A percentile compares a stretch with the other conserved stretches of the same genome.
phyloP scores from a whole-genome alignment of 225 moss, liverwort and hornwort species.

The Antitrichia curtipendula region DNA sequence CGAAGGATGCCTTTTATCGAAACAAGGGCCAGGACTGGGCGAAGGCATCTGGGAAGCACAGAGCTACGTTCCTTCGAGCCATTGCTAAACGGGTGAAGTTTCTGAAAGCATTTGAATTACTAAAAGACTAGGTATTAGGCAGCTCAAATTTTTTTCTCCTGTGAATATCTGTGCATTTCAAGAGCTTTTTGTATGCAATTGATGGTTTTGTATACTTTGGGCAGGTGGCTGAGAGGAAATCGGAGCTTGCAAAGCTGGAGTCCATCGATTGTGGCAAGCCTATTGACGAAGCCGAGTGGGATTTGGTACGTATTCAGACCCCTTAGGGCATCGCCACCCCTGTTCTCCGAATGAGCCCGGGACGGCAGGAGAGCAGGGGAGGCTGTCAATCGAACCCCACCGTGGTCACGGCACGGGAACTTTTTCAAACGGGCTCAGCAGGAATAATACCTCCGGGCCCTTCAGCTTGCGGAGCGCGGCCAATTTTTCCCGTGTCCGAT shows the following conservation, averaged over 20 bases:
- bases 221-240: slow-evolving; percentile 80
- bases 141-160: neutral
- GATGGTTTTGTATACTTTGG: neutral
- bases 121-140: neutral
- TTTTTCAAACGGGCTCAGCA: no score
- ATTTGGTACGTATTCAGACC: slow-evolving; percentile 36
- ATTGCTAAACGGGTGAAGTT: slow-evolving; percentile 69
- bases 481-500: no score
- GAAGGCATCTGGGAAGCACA: slow-evolving; percentile 63
- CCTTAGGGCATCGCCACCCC: no score
- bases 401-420: no score
- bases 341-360: no score
- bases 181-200: neutral
- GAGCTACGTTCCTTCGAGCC: slow-evolving; percentile 72
- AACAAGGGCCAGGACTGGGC: slow-evolving; percentile 74
- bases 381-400: no score
- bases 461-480: no score
- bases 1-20: slow-evolving; percentile 58
- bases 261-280: slow-evolving; percentile 96
- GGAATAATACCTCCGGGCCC: no score
- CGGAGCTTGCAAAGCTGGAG: slow-evolving; percentile 77
- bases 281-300: slow-evolving; percentile 95
- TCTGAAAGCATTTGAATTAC: neutral
- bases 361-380: no score
- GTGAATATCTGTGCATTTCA: neutral